Evolutionary conservation across 108 stramenopile genomes (phyloP).

Genomic region (Phaeodactylum tricornutum): DNA sequence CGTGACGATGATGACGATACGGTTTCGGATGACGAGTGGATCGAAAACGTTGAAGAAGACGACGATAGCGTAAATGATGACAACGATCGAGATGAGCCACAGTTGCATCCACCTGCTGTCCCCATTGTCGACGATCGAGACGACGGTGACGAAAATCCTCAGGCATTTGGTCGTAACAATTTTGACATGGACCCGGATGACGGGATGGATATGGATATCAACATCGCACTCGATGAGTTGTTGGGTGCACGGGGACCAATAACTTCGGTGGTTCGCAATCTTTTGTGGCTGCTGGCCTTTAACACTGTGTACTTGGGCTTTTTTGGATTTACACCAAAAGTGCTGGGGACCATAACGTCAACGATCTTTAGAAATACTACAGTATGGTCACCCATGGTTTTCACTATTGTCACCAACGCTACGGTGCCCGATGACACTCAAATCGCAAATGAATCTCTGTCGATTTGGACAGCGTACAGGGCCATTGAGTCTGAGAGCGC

Average conservation of each 20-base stretch:
- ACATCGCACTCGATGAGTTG: slow-evolving; percentile 85
- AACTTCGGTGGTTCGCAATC: slow-evolving; percentile 65
- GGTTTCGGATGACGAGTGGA: background rate
- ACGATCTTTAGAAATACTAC: slow-evolving; percentile 6
- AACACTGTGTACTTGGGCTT: slow-evolving; percentile 87
- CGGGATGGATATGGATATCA: slow-evolving; percentile 72
- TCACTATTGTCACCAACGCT: slow-evolving; percentile 3
- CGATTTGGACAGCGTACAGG: slow-evolving; percentile 7
- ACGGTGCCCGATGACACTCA: background rate
- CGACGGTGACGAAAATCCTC: slow-evolving; percentile 5
- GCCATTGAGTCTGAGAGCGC: slow-evolving; percentile 19
- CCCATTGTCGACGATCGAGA: background rate
- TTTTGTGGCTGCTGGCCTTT: slow-evolving; percentile 85
- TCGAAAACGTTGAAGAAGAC: background rate
- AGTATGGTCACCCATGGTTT: background rate
- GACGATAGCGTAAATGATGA: background rate
- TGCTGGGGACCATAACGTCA: slow-evolving; percentile 32
- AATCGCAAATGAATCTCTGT: background rate
- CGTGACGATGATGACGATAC: slow-evolving; percentile 28
- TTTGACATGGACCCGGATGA: slow-evolving; percentile 22
- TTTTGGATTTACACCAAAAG: slow-evolving; percentile 77
- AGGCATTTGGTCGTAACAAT: slow-evolving; percentile 4
- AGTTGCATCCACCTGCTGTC: background rate
- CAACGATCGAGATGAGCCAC: slow-evolving; percentile 2
- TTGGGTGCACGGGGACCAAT: slow-evolving; percentile 89